Evolutionary conservation across 495 filamentous ascomycete genomes (phyloP).

Genomic region (Usnea hakonensis): DNA sequence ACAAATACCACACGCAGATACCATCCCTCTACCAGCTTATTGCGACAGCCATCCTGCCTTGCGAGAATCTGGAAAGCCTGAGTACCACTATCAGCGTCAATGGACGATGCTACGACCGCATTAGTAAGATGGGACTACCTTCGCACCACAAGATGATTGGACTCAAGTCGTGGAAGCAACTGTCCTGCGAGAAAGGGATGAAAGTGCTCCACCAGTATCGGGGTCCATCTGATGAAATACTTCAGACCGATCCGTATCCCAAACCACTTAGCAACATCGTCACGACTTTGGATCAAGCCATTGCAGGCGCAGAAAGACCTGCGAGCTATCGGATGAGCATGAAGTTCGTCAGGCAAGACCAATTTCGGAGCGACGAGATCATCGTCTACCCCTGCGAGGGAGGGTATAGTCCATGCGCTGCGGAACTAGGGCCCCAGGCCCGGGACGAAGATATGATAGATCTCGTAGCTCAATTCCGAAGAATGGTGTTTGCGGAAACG

Average conservation of each 20-base stretch:
- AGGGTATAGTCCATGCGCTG: neutral
- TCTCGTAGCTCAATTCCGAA: neutral
- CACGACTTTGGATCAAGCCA: neutral
- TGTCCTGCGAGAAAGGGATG: neutral
- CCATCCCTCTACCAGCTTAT: neutral
- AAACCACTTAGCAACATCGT: neutral
- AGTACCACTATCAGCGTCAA: neutral
- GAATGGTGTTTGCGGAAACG: neutral
- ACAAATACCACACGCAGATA: neutral
- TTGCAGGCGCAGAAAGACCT: neutral
- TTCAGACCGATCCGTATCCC: neutral
- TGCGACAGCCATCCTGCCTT: neutral
- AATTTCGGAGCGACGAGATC: neutral
- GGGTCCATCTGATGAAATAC: neutral
- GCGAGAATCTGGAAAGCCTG: neutral
- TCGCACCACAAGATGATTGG: slow-evolving; percentile 1
- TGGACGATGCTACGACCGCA: neutral
- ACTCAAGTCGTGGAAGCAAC: neutral
- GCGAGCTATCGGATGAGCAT: neutral
- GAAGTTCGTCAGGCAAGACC: neutral
- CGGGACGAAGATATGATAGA: neutral
- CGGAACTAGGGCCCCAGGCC: neutral
- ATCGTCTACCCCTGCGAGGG: neutral
- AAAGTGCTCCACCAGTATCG: neutral
- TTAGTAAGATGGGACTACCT: neutral